Evolutionary conservation across 164 flowering plant genomes (phyloP).

Genomic region (Kingdonia uniflora): DNA sequence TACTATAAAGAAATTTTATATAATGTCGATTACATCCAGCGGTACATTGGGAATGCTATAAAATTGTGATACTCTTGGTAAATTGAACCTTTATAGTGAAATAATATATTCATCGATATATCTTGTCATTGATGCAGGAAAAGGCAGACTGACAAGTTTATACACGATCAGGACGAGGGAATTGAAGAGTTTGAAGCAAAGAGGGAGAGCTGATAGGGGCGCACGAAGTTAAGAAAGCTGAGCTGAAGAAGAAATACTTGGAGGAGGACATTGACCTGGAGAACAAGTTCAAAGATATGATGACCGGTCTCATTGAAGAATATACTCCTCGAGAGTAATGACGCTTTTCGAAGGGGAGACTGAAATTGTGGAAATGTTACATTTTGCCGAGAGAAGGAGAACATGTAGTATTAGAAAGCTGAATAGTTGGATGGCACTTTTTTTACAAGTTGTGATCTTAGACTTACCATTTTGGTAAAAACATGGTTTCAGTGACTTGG

Average conservation of each 20-base stretch:
- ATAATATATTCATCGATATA: background rate
- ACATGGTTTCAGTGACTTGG: too few relatives aligned
- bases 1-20: background rate
- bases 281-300: slow-evolving; percentile 32
- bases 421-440: too few relatives aligned
- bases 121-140: slow-evolving; percentile 25
- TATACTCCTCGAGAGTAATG: slow-evolving; percentile 28
- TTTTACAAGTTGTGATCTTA: too few relatives aligned
- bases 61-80: too few relatives aligned
- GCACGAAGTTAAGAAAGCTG: slow-evolving; percentile 36
- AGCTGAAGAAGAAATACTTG: slow-evolving; percentile 33
- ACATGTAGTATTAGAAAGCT: too few relatives aligned
- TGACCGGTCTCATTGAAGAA: slow-evolving; percentile 42
- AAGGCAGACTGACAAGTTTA: slow-evolving; percentile 30
- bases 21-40: background rate
- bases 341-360: too few relatives aligned
- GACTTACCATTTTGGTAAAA: too few relatives aligned
- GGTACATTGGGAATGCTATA: background rate
- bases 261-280: slow-evolving; percentile 46
- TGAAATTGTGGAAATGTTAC: too few relatives aligned
- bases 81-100: too few relatives aligned
- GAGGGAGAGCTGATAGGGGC: slow-evolving; percentile 38
- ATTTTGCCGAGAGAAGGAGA: too few relatives aligned
- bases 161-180: slow-evolving; percentile 40
- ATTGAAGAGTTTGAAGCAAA: slow-evolving; percentile 40